Evolutionary conservation across 2,329 filamentous ascomycete species (phyloP), one percentile per base, ranked within the genome.

Genomic region (Polychaeton citri): DNA sequence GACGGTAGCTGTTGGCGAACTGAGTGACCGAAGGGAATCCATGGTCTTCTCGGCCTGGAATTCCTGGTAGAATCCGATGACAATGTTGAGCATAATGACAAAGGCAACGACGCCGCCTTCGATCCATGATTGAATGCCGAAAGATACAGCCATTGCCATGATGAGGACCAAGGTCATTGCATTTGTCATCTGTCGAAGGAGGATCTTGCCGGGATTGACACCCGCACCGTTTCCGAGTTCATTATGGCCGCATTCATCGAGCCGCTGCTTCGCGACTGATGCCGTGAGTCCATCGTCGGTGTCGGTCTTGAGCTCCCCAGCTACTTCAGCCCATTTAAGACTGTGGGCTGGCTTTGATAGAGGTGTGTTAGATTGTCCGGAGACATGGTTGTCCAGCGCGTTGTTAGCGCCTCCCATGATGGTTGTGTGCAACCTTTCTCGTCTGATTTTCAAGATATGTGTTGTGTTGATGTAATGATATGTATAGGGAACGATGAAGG

Each of bases 101-200:
- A 55, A 59, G 16, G 61, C 55, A n/a, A 66, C 53, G 10, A 66
- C 63, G 35, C 63, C 63, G 33, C 63, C 64, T 50, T 67, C 64
- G 39, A 67, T 66, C 52, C 55, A 67, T 1, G 62, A 65, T 21
- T 50, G 39, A 38, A 67, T 65, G 21, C 58, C 63, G 42, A 65
- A 66, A 33, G 61, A 64, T 32, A 67, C 62, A 16, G 55, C 60
- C 64, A 67, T 66, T 20, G 61, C 64, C 37, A 66, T 47, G 21
- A 67, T 60, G n/a, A 67, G 53, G 5, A 65, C 77, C 55, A 81
- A 54, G 44, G 81, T 80, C 81, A 85, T 84, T 39, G 81, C 80
- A 64, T 86, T 86, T 52, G 76, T 72, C 16, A 84, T 58, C 55
- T 86, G 81, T 48, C 79, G 77, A 39, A 80, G 62, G 32, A 86